Evolutionary conservation across 2,329 filamentous ascomycete species (phyloP).

Genomic region (Ciborinia camelliae): DNA sequence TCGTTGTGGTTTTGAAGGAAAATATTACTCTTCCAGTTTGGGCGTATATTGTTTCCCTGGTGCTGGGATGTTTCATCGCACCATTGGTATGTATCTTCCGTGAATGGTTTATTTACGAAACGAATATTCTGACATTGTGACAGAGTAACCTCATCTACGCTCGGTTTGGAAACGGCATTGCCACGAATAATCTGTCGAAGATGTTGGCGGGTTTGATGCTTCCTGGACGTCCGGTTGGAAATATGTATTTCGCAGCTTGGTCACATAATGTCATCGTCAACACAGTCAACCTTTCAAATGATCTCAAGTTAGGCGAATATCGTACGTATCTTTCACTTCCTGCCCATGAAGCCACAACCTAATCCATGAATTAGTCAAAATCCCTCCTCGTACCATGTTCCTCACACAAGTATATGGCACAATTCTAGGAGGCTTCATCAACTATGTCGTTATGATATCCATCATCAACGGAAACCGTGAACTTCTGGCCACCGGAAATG

Average conservation of each 20-base stretch:
- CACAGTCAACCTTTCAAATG: conserved; percentile 48
- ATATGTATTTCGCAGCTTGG: conserved; percentile 52
- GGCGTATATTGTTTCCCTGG: conserved; percentile 42
- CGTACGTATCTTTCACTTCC: conserved; percentile 38
- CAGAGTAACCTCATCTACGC: conserved; percentile 52
- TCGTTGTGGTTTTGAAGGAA: conserved; percentile 41
- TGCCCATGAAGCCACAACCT: conserved; percentile 21
- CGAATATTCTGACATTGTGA: conserved; percentile 21
- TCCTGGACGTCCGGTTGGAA: conserved; percentile 41
- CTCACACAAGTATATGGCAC: conserved; percentile 44
- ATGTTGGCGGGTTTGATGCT: conserved; percentile 49
- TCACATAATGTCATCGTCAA: conserved; percentile 55
- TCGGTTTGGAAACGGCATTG: conserved; percentile 54
- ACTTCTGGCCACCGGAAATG: conserved; percentile 43
- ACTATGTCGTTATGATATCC: conserved; percentile 46
- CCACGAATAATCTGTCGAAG: conserved; percentile 56
- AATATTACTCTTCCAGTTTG: conserved; percentile 42
- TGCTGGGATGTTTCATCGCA: conserved; percentile 44
- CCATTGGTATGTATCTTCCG: conserved; percentile 43
- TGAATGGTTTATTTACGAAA: neutral
- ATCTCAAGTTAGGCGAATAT: conserved; percentile 58
- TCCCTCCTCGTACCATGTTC: conserved; percentile 45
- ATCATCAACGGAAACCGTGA: conserved; percentile 45
- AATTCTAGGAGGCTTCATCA: conserved; percentile 44
- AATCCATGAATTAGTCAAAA: conserved; percentile 45